Evolutionary conservation across 2,329 filamentous ascomycete genomes (phyloP).

Genomic region (Grosmannia clavigera): DNA sequence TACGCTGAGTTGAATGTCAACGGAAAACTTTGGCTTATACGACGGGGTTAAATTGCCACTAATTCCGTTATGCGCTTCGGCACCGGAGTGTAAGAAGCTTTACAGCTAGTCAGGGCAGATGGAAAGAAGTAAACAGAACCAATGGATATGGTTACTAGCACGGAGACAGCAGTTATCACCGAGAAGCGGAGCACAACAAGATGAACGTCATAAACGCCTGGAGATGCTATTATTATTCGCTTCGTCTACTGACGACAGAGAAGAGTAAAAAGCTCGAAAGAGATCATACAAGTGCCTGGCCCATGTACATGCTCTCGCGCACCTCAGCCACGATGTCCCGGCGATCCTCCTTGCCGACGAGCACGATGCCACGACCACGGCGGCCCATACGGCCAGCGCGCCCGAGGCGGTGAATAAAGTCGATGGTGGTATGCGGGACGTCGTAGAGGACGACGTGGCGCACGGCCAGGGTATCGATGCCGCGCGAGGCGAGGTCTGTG

Average conservation of each 20-base stretch:
- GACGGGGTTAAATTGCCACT: background rate
- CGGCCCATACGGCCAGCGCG: conserved; percentile 87
- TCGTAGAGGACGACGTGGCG: conserved; percentile 89
- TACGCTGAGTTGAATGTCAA: too few species aligned
- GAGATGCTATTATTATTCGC: background rate
- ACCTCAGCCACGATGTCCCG: conserved; percentile 88
- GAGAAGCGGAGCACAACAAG: background rate
- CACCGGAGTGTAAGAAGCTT: background rate
- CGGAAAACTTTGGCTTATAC: background rate
- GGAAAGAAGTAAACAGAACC: background rate
- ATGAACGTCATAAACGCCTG: background rate
- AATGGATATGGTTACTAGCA: background rate
- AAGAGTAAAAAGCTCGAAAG: background rate
- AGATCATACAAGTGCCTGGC: conserved; percentile 58
- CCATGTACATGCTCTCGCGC: conserved; percentile 76
- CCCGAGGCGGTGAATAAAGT: conserved; percentile 93
- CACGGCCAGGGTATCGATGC: conserved; percentile 88
- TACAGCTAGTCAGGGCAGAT: background rate
- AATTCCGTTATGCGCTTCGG: background rate
- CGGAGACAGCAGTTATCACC: background rate
- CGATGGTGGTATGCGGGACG: conserved; percentile 94
- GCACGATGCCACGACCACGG: conserved; percentile 75
- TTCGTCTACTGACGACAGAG: background rate
- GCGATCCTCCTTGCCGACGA: conserved; percentile 81
- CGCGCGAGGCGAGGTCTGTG: conserved; percentile 82